Evolutionary conservation across 1,284 basidiomycete genomes (phyloP).

Genomic region (Ustilago trichophora): DNA sequence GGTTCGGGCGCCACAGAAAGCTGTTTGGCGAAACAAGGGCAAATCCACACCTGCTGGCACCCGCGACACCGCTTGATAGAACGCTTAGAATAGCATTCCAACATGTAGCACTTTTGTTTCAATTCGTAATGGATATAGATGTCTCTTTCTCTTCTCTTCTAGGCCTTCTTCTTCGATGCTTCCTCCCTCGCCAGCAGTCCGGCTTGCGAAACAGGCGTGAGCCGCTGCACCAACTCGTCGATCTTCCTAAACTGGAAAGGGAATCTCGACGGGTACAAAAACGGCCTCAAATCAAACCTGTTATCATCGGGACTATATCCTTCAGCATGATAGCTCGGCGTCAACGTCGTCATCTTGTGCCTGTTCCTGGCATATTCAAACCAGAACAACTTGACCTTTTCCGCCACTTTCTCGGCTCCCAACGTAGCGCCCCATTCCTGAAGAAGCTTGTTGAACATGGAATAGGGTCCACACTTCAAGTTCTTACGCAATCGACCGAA

Average conservation of each 20-base stretch:
- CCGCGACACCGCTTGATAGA: too few species aligned
- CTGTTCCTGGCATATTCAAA: constrained; percentile 95
- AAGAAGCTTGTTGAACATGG: constrained; percentile 92
- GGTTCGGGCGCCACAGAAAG: constrained; percentile 20
- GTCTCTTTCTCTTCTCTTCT: too few species aligned
- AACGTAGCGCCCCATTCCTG: constrained; percentile 81
- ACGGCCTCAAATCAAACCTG: constrained; percentile 92
- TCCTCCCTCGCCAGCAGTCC: constrained; percentile 4
- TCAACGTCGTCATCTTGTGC: constrained; percentile 99
- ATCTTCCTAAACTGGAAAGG: constrained; percentile 97
- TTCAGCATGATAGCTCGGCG: constrained; percentile 92
- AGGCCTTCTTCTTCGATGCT: not conserved
- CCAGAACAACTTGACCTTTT: constrained; percentile 97
- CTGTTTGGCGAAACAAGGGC: constrained; percentile 22
- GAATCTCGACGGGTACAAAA: constrained; percentile 92
- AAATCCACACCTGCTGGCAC: too few species aligned
- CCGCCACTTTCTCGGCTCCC: constrained; percentile 77
- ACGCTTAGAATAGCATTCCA: too few species aligned
- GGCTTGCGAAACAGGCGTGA: not conserved
- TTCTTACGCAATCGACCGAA: constrained; percentile 94
- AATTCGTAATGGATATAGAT: too few species aligned
- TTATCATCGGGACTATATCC: constrained; percentile 94
- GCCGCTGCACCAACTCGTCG: constrained; percentile 74
- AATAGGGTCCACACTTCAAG: constrained; percentile 95
- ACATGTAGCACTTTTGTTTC: too few species aligned